Evolutionary conservation across 768 basidiomycete genomes (phyloP), one percentile per base, ranked within the genome.

Genomic region (Suillus paluster): DNA sequence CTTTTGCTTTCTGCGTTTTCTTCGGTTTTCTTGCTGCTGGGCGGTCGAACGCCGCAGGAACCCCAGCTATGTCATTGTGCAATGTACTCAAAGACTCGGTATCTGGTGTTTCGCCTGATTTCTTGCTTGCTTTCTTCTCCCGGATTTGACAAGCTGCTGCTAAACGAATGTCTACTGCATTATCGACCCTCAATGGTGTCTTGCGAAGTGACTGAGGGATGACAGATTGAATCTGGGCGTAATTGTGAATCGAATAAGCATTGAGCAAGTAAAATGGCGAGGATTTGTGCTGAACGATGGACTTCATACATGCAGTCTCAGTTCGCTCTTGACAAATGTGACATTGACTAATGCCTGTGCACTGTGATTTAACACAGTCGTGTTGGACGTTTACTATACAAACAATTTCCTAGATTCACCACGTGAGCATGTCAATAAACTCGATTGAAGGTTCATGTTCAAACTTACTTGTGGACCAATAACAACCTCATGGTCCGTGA

Each of bases 211-310:
- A 21, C 8, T 45, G 39, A 42, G 57, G 57, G 21, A 58, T 46
- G 21, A 58, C 57, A 45, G 57, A 58, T 21, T 2, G 57, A 12
- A 58, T 58, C 5, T 58, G 57, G 25, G 62, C 45, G 12, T 58
- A 58, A 10, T 58, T 58, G 39, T 46, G 57, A 30, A 58, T 58
- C n/a, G n/a, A n/a, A n/a, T n/a, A n/a, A n/a, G n/a, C n/a, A n/a
- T n/a, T n/a, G n/a, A n/a, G n/a, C n/a, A 30, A 21, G 34, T 60
- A 49, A 25, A 11, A 38, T 2, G 17, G 39, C 2, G 33, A 41
- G 42, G 57, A 19, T 27, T 58, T 14, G 45, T 58, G 58, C n/a
- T 48, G 27, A 11, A 34, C 14, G 33, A 46, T 8, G 27, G 58
- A 14, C 34, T 14, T 58, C 14, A 25, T 50, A 19, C 17, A 21